phyloP scores from a whole-genome alignment of 108 stramenopile species.

The Aureococcus anophagefferens region DNA sequence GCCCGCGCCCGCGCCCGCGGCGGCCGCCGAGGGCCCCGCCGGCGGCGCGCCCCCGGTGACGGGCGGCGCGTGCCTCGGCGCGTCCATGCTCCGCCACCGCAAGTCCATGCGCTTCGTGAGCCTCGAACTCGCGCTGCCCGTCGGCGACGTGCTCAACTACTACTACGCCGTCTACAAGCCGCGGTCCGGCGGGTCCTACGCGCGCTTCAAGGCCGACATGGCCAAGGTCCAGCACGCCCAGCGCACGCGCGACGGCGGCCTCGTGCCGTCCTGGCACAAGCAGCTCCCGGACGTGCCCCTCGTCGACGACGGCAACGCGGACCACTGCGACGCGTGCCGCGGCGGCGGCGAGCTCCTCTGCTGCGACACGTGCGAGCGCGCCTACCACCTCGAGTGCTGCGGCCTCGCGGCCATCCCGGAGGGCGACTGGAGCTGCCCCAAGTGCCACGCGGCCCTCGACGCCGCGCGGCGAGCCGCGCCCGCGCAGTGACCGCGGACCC shows the following conservation, averaged over 20 bases:
- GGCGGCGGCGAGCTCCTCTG: conserved; percentile 33
- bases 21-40: too few species aligned
- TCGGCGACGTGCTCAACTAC: not conserved
- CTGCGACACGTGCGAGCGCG: conserved; percentile 36
- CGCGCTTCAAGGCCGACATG: not conserved
- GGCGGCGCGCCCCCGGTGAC: too few species aligned
- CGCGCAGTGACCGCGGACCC: too few species aligned
- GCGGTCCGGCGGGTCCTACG: not conserved
- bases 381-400: conserved; percentile 26
- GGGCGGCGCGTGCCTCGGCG: too few species aligned
- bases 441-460: too few species aligned
- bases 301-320: conserved; percentile 10
- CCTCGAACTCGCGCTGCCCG: not conserved
- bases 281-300: too few species aligned
- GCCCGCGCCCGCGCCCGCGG: too few species aligned
- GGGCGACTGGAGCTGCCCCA: not conserved
- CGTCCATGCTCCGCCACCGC: too few species aligned
- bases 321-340: conserved; percentile 32
- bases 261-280: too few species aligned
- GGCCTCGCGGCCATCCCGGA: not conserved
- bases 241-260: too few species aligned
- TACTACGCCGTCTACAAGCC: not conserved
- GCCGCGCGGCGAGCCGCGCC: too few species aligned
- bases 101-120: too few species aligned
- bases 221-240: not conserved